Evolutionary conservation across 306 rosid genomes (phyloP).

Genomic region (Hippophae tibetana): DNA sequence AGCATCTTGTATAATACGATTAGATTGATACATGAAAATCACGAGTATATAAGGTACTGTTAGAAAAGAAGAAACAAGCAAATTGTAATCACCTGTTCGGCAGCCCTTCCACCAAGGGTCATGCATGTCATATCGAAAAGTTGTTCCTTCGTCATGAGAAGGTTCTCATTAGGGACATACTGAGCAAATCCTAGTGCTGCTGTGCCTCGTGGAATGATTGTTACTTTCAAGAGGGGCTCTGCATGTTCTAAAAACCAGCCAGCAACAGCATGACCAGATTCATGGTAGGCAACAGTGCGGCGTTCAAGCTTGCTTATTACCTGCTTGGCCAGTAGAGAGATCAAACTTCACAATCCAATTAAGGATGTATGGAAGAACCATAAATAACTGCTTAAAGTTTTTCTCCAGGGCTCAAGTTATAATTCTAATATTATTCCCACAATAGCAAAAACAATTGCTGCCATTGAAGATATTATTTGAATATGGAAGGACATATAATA

Average conservation of each 20-base stretch:
- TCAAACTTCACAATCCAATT: slow-evolving; percentile 9
- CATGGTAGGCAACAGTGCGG: slow-evolving; percentile 92
- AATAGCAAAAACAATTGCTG: too few relatives aligned
- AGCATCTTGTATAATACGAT: neutral
- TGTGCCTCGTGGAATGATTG: slow-evolving; percentile 94
- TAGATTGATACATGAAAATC: too few relatives aligned
- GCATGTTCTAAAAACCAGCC: slow-evolving; percentile 95
- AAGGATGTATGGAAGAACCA: slow-evolving; percentile 1
- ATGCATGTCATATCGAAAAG: slow-evolving; percentile 89
- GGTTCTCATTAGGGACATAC: slow-evolving; percentile 87
- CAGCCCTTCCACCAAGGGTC: slow-evolving; percentile 97
- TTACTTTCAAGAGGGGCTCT: slow-evolving; percentile 80
- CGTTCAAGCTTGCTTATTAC: slow-evolving; percentile 88
- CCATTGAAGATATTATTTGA: too few relatives aligned
- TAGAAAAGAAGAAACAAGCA: neutral
- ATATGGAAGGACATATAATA: too few relatives aligned
- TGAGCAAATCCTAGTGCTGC: slow-evolving; percentile 98
- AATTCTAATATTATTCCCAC: neutral
- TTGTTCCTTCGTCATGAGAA: slow-evolving; percentile 91
- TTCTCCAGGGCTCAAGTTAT: neutral
- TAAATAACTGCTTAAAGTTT: neutral
- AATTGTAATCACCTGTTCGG: slow-evolving; percentile 62
- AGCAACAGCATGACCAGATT: slow-evolving; percentile 90
- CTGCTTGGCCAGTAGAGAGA: slow-evolving; percentile 29
- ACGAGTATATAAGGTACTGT: neutral